These are phyloP conservation scores for Irineochytrium annulatum DNA, from an alignment of 192 early-diverging fungal genomes.

Conservation along the genomic window DNA sequence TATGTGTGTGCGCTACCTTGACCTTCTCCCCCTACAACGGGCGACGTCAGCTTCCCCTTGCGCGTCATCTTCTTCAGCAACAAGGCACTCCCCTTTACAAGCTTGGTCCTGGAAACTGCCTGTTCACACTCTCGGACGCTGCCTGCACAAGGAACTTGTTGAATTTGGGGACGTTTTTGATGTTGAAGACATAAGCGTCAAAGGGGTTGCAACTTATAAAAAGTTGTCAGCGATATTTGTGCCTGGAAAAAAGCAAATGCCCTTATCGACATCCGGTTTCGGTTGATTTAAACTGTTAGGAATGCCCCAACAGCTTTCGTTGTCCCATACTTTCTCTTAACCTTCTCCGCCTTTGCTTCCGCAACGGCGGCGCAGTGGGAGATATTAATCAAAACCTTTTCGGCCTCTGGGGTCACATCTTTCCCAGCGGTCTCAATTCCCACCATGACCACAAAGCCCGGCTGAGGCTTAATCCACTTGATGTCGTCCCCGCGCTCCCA, in stretches of 20 bases:
- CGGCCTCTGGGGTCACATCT: slow-evolving; percentile 13
- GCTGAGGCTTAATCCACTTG: slow-evolving; percentile 48
- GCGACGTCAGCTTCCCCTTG: slow-evolving; percentile 36
- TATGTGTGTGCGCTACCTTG: no score
- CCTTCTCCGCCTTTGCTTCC: slow-evolving; percentile 15
- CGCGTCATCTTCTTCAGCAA: slow-evolving; percentile 30
- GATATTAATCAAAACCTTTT: slow-evolving; percentile 56
- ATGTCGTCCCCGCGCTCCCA: slow-evolving; percentile 49
- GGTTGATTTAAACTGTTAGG: slow-evolving; percentile 45
- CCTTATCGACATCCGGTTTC: slow-evolving; percentile 47
- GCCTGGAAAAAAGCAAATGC: slow-evolving; percentile 12
- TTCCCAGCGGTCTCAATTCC: slow-evolving; percentile 7
- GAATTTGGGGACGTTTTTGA: slow-evolving; percentile 31
- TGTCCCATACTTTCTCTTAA: slow-evolving; percentile 5
- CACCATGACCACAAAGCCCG: slow-evolving; percentile 45
- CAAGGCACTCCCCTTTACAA: slow-evolving; percentile 4
- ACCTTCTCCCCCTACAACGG: slow-evolving; percentile 41
- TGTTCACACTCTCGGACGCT: slow-evolving; percentile 49
- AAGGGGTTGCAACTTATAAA: slow-evolving; percentile 30
- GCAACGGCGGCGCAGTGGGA: slow-evolving; percentile 45
- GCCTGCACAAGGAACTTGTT: slow-evolving; percentile 38
- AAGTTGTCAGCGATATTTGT: slow-evolving; percentile 2
- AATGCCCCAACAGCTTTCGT: slow-evolving; percentile 45
- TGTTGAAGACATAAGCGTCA: slow-evolving; percentile 56
- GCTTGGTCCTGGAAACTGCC: slow-evolving; percentile 38